Evolutionary conservation across 1,284 basidiomycete genomes (phyloP).

Genomic region (Trichosporon sp.): DNA sequence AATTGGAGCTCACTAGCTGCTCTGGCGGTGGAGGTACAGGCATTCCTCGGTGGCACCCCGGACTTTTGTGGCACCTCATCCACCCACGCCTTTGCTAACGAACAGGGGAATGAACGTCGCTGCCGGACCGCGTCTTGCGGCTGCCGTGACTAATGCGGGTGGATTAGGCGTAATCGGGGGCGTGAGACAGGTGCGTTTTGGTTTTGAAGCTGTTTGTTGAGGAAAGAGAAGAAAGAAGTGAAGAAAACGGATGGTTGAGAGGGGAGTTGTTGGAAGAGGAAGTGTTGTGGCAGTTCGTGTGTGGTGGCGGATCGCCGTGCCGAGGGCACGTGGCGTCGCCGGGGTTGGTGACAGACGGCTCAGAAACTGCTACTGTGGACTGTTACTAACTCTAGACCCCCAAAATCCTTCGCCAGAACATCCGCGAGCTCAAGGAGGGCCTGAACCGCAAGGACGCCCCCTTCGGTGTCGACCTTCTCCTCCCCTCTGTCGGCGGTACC

Average conservation of each 20-base stretch:
- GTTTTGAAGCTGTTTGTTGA: not conserved
- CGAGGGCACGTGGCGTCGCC: not conserved
- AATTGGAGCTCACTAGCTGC: not conserved
- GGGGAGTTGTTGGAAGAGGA: too few relatives aligned
- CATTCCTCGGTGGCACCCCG: not conserved
- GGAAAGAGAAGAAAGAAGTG: not conserved
- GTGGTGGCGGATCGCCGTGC: not conserved
- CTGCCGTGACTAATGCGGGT: conserved; percentile 68
- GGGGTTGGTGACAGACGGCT: not conserved
- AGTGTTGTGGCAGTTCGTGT: not conserved
- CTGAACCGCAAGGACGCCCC: conserved; percentile 55
- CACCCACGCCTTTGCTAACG: not conserved
- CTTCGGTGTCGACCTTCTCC: conserved; percentile 79
- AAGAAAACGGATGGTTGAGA: not conserved
- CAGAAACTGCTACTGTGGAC: not conserved
- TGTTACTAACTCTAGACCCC: conserved; percentile 26
- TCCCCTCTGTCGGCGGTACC: conserved; percentile 72
- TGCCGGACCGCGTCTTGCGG: conserved; percentile 74
- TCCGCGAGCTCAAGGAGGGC: conserved; percentile 64
- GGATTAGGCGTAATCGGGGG: conserved; percentile 84
- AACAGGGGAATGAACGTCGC: conserved; percentile 69
- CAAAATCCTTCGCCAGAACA: conserved; percentile 53
- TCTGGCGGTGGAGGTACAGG: too few relatives aligned
- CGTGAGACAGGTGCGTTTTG: conserved; percentile 29
- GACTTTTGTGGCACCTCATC: too few relatives aligned